phyloP scores from a whole-genome alignment of 2,329 filamentous ascomycete genomes.

The Orbilia brochopaga region DNA sequence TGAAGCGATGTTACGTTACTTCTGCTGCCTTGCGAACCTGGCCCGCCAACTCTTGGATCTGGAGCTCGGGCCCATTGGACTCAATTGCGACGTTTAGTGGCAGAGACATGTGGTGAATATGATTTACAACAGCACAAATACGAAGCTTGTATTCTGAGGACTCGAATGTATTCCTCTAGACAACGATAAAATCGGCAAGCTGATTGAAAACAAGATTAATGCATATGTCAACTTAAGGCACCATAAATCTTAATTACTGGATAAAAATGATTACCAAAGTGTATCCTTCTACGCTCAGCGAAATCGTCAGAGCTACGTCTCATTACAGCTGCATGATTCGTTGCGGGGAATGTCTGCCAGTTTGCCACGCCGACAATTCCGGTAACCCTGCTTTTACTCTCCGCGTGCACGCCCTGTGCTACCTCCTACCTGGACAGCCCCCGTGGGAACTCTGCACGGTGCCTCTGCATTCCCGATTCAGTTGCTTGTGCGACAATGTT shows the following conservation, averaged over 20 bases:
- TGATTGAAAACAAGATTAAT: too few species aligned
- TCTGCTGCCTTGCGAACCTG: constrained; percentile 30
- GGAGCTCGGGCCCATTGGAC: constrained; percentile 16
- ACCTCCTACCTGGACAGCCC: constrained; percentile 9
- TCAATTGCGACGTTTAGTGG: neutral
- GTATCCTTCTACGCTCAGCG: too few species aligned
- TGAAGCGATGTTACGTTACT: constrained; percentile 47
- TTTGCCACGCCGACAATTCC: neutral
- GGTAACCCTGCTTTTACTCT: neutral
- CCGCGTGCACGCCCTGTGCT: constrained; percentile 6
- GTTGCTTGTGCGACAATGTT: constrained; percentile 20
- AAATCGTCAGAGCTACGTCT: too few species aligned
- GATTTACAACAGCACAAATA: too few species aligned
- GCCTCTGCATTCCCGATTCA: constrained; percentile 24
- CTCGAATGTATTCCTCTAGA: too few species aligned
- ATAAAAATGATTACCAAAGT: too few species aligned
- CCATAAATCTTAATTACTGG: too few species aligned
- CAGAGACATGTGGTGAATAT: too few species aligned
- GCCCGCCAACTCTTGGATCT: constrained; percentile 18
- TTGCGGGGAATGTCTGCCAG: neutral
- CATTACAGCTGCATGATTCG: too few species aligned
- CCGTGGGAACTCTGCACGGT: constrained; percentile 5
- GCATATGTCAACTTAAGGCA: too few species aligned
- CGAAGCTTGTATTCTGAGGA: too few species aligned
- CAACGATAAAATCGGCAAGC: too few species aligned